These are phyloP conservation scores for Tubosaeta sp. DNA, from an alignment of 768 basidiomycete species.

Conservation along the genomic window DNA sequence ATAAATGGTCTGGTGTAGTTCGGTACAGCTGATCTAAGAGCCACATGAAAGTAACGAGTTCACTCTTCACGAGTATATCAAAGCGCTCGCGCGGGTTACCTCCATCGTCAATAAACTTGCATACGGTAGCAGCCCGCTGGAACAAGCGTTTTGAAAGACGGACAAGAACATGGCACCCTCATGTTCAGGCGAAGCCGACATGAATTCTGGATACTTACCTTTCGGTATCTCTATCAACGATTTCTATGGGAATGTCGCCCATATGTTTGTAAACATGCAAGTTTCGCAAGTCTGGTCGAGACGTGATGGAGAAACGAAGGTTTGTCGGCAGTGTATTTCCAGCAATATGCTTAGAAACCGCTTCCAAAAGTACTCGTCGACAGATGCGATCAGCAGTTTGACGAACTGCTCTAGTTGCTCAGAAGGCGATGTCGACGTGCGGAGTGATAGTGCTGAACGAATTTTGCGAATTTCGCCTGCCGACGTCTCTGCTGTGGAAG, in stretches of 20 bases:
- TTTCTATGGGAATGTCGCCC: not conserved
- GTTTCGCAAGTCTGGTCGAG: constrained; percentile 12
- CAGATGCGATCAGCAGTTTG: no score
- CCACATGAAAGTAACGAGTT: no score
- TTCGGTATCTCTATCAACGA: not conserved
- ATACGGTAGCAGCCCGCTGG: not conserved
- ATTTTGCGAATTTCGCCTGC: constrained; percentile 6
- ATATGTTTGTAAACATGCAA: not conserved
- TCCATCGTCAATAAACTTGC: not conserved
- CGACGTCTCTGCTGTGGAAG: constrained; percentile 6
- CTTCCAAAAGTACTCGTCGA: not conserved
- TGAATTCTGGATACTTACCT: not conserved
- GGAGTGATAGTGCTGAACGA: no score
- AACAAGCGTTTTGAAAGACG: not conserved
- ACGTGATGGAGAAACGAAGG: constrained; percentile 5
- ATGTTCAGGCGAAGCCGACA: not conserved
- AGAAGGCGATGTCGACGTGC: no score
- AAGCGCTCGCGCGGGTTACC: not conserved
- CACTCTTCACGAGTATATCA: not conserved
- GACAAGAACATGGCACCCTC: not conserved
- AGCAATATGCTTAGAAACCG: not conserved
- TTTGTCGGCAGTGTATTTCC: constrained; percentile 9
- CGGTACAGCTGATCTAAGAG: not conserved
- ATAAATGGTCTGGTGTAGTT: not conserved
- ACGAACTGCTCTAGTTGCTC: no score